Evolutionary conservation across 2,329 filamentous ascomycete genomes (phyloP).

Genomic region (Trichoderma arundinaceum): DNA sequence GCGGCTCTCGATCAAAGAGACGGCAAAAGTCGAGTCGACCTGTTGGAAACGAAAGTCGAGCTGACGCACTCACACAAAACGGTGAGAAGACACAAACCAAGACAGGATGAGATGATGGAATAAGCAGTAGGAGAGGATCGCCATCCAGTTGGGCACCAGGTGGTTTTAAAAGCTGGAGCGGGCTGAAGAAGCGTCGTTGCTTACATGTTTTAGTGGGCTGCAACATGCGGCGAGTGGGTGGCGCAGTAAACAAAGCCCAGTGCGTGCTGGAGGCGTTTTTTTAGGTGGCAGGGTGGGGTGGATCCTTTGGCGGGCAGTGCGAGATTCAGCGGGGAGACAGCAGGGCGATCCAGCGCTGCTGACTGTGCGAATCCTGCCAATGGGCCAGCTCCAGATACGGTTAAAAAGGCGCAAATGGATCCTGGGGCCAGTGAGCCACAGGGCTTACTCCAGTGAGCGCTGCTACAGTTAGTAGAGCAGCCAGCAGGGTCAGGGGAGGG

Average conservation of each 20-base stretch:
- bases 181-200: conserved; percentile 24
- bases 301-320: conserved; percentile 21
- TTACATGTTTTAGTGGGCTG: conserved; percentile 20
- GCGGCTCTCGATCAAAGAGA: conserved; percentile 1
- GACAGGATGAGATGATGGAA: conserved; percentile 25
- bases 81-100: conserved; percentile 9
- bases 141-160: conserved; percentile 28
- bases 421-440: not conserved
- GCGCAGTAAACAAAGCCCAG: conserved; percentile 27
- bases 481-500: not conserved
- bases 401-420: conserved; percentile 3
- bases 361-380: not conserved
- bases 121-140: not conserved
- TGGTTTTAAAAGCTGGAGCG: conserved; percentile 30
- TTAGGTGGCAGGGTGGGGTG: conserved; percentile 18
- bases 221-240: conserved; percentile 29
- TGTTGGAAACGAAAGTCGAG: conserved; percentile 24
- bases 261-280: not conserved
- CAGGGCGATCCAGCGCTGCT: conserved; percentile 16
- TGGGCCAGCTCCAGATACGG: not conserved
- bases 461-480: not conserved
- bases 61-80: conserved; percentile 7
- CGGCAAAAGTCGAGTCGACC: not conserved
- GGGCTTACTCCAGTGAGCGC: not conserved
- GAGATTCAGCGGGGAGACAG: conserved; percentile 12